phyloP scores from a whole-genome alignment of 768 basidiomycete species.

The Termitomyces heimii region DNA sequence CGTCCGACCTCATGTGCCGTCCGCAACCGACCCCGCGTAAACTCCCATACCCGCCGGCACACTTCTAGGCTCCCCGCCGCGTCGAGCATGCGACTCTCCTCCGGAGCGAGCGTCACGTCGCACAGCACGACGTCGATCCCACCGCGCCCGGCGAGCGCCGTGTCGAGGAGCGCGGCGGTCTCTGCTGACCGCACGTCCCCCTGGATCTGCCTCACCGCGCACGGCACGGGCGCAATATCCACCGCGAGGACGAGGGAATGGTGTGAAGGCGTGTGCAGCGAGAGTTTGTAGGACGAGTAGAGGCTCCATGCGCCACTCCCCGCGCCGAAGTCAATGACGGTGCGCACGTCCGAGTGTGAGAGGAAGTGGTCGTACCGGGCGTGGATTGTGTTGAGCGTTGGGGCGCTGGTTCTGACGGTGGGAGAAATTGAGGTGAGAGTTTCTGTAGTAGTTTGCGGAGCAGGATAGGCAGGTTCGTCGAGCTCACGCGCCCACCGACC shows the following conservation, averaged over 20 bases:
- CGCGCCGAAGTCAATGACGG: background rate
- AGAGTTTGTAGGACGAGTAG: background rate
- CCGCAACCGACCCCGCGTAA: constrained; percentile 50
- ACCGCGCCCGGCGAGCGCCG: background rate
- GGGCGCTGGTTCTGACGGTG: background rate
- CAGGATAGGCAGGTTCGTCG: too few relatives aligned
- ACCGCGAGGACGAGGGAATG: constrained; percentile 54
- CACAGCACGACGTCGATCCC: constrained; percentile 76
- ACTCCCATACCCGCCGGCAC: constrained; percentile 64
- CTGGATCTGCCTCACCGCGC: constrained; percentile 66
- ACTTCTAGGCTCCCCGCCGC: constrained; percentile 64
- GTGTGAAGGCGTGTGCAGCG: background rate
- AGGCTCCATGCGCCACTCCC: background rate
- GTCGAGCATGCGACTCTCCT: constrained; percentile 64
- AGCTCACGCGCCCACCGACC: too few relatives aligned
- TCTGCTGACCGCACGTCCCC: constrained; percentile 67
- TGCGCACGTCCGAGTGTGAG: background rate
- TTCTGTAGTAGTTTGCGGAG: rapidly evolving
- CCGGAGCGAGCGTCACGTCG: constrained; percentile 83
- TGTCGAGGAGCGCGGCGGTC: constrained; percentile 24
- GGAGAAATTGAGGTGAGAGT: background rate
- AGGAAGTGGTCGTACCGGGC: background rate
- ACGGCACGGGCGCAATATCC: constrained; percentile 70
- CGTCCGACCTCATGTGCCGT: constrained; percentile 36
- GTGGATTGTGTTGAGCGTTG: background rate